Percentiles rank a stretch among this genome's conserved stretches.
Evolutionary conservation across 2,329 filamentous ascomycete species (phyloP).

Genomic region (Monosporascus cannonballus): DNA sequence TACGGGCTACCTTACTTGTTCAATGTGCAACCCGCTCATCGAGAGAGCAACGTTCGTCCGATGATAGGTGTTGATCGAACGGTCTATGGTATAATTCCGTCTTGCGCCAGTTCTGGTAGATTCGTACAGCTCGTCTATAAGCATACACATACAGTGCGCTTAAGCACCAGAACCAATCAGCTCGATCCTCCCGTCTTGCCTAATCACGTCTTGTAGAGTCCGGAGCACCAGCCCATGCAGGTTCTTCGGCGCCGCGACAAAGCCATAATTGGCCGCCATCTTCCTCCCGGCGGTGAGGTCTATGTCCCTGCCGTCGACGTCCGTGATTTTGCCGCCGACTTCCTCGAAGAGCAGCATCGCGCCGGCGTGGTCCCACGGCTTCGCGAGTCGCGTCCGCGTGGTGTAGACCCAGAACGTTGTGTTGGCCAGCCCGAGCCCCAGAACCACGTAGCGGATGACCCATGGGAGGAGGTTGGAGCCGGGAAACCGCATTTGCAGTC

Average conservation of each 20-base stretch:
- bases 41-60: too few species aligned
- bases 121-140: too few species aligned
- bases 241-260: slow-evolving; percentile 44
- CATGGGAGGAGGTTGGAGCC: slow-evolving; percentile 49
- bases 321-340: slow-evolving; percentile 48
- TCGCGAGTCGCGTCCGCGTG: slow-evolving; percentile 39
- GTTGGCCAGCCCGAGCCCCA: slow-evolving; percentile 48
- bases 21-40: too few species aligned
- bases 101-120: too few species aligned
- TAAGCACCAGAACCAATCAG: neutral
- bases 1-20: too few species aligned
- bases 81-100: too few species aligned
- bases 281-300: slow-evolving; percentile 42
- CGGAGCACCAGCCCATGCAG: slow-evolving; percentile 39
- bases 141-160: neutral
- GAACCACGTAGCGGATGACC: slow-evolving; percentile 49
- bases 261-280: slow-evolving; percentile 47
- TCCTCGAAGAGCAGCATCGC: slow-evolving; percentile 55
- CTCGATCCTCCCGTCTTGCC: neutral
- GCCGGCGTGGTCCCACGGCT: slow-evolving; percentile 56
- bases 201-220: slow-evolving; percentile 22
- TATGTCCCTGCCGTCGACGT: slow-evolving; percentile 46
- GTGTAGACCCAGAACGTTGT: slow-evolving; percentile 53
- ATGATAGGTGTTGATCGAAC: too few species aligned
- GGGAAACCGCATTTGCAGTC: slow-evolving; percentile 36